Base-by-base conservation (phyloP, 306 rosid genomes). In the Vachellia collinsii region DNA sequence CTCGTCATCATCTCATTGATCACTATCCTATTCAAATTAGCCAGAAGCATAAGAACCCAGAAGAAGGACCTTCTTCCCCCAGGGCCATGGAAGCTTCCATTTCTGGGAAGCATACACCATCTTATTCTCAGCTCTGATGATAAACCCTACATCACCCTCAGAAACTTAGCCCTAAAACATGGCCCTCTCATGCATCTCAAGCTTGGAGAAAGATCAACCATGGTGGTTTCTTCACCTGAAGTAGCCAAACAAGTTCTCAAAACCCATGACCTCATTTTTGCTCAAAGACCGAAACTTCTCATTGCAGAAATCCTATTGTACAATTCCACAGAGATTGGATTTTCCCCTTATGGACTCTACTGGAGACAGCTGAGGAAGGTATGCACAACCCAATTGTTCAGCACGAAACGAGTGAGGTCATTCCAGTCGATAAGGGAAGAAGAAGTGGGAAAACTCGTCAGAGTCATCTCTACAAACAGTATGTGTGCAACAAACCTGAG, bases 31-130 rank as follows among this genome's bases (percentile, higher is more conserved):
- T 50, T 23, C 65, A 14, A 9, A 41, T 29, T 29, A 29, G 7
- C 64, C 44, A 44, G 14, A 37, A 38, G 20, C 13, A 22, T 29
- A 29, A 29, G n/a, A 69, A 43, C 71, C 13, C 19, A 0, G 7
- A 7, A 37, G 7, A 4, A 64, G 42, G n/a, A 38, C 5, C 5
- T 38, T 5, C 62, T 56, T 43, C 82, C 77, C 3, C 62, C 48
- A 11, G 85, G 87, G 54, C 87, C 85, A 74, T 42, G 79, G 63
- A 72, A 16, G 29, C 72, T 83, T 12, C 87, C 83, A 3, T 4
- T 80, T 3, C 25, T 80, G 0, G 87, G 85, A 77, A 86, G 78
- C 72, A 4, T 83, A 29, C 85, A 73, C 81, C 83, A 83, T 13
- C 29, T 80, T 13, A 25, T 73, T 0, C 0, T 77, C 47, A 62